These are phyloP conservation scores for Mimosa bimucronata DNA, from an alignment of 306 rosid genomes.

Conservation along the genomic window DNA sequence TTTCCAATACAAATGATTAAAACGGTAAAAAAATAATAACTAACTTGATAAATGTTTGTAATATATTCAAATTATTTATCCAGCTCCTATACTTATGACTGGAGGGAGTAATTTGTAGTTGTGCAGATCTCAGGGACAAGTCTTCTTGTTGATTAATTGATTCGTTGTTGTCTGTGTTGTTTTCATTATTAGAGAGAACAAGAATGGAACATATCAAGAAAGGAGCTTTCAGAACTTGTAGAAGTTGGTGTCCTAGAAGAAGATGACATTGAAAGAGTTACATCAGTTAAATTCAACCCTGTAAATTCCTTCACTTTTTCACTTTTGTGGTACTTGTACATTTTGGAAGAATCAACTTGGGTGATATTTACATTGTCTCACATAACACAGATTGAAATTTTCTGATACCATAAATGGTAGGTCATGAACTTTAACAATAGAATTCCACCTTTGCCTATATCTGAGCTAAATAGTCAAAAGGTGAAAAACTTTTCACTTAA, in stretches of 20 bases:
- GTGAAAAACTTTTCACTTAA: too few species aligned
- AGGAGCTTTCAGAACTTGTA: slow-evolving; percentile 83
- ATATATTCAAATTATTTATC: too few species aligned
- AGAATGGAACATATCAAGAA: slow-evolving; percentile 94
- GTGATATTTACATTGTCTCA: slow-evolving; percentile 10
- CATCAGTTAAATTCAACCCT: slow-evolving; percentile 77
- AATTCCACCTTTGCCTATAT: neutral
- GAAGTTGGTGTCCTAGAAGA: slow-evolving; percentile 78
- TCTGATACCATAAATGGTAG: neutral
- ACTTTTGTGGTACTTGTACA: slow-evolving; percentile 32
- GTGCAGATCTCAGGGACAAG: neutral
- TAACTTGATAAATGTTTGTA: too few species aligned
- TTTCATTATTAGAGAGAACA: slow-evolving; percentile 83
- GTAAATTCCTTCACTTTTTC: slow-evolving; percentile 51
- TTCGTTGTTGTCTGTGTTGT: slow-evolving; percentile 23
- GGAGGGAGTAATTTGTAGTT: neutral
- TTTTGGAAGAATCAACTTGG: slow-evolving; percentile 21
- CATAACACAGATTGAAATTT: slow-evolving; percentile 3
- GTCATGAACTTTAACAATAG: neutral
- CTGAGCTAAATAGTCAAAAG: neutral
- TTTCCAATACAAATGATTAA: too few species aligned
- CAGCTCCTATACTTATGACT: too few species aligned
- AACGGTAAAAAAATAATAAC: too few species aligned
- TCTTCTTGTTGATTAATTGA: neutral
- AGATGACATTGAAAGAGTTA: slow-evolving; percentile 66